Percentiles rank a stretch among this genome's conserved stretches.
phyloP scores from a whole-genome alignment of 2,329 filamentous ascomycete genomes.

The Tolypocladium ophioglossoides region DNA sequence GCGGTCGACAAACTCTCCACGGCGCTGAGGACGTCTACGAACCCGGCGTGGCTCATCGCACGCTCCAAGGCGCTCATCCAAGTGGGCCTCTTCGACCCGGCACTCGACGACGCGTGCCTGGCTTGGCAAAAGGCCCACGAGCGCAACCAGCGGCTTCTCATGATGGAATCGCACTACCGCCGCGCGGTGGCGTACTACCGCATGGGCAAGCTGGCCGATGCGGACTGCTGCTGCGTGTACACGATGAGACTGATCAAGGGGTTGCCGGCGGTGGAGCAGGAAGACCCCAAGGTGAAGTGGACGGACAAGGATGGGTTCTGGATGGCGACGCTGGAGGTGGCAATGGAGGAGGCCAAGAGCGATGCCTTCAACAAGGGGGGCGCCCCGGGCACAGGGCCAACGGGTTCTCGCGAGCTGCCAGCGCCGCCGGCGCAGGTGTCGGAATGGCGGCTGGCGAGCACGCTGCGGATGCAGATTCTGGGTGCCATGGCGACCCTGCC shows the following conservation, averaged over 20 bases:
- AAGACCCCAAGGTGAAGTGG: constrained; percentile 15
- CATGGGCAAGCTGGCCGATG: constrained; percentile 62
- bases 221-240: constrained; percentile 58
- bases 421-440: constrained; percentile 5
- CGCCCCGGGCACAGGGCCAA: neutral
- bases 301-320: constrained; percentile 39
- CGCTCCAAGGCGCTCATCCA: constrained; percentile 72
- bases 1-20: constrained; percentile 59
- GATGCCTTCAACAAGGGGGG: constrained; percentile 17
- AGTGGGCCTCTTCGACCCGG: constrained; percentile 46
- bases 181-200: constrained; percentile 65
- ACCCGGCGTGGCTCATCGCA: constrained; percentile 70
- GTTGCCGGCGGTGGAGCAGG: constrained; percentile 17
- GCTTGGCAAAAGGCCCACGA: constrained; percentile 51
- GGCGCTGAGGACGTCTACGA: constrained; percentile 55
- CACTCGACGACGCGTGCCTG: constrained; percentile 59
- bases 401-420: neutral
- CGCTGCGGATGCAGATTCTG: constrained; percentile 38
- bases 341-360: constrained; percentile 15
- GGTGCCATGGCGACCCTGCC: constrained; percentile 32
- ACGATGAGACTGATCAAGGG: constrained; percentile 29
- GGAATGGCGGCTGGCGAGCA: constrained; percentile 30
- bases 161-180: constrained; percentile 73
- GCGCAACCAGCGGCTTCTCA: constrained; percentile 63
- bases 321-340: constrained; percentile 23